A percentile compares a stretch with the other conserved stretches of the same genome.
Conservation (phyloP, 2,329 filamentous ascomycete genomes). For the Ceratocystis destructans region DNA sequence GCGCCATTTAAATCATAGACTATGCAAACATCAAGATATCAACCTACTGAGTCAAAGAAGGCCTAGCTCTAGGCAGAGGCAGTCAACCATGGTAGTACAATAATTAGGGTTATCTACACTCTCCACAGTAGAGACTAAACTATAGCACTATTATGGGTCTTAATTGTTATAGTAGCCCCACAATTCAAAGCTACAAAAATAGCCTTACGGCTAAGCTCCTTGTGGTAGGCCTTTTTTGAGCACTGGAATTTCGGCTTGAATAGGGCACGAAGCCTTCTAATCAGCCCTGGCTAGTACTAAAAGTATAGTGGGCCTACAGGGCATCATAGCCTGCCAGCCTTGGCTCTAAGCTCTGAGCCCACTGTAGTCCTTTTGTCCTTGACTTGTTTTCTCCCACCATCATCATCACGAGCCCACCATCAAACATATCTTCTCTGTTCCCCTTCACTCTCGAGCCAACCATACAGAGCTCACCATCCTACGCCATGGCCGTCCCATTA, state of each 20-base stretch:
- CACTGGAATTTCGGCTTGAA: too few relatives aligned
- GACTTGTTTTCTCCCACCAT: neutral
- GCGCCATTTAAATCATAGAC: neutral
- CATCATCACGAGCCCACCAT: neutral
- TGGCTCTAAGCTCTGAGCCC: neutral
- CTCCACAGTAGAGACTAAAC: neutral
- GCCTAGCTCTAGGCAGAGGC: neutral
- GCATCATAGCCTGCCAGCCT: too few relatives aligned
- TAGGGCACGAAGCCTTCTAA: neutral
- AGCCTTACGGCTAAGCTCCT: neutral
- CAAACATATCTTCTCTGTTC: neutral
- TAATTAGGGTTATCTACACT: neutral
- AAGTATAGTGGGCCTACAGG: neutral
- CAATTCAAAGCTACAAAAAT: neutral
- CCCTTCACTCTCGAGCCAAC: neutral
- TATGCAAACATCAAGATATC: neutral
- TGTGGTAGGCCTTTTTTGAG: too few relatives aligned
- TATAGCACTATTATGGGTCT: neutral
- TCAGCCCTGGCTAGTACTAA: neutral
- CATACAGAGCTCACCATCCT: neutral
- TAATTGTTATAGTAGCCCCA: neutral
- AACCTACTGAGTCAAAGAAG: neutral
- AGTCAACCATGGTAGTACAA: neutral
- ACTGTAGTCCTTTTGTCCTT: neutral
- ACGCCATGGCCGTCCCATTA: slow-evolving; percentile 24